Evolutionary conservation across 768 basidiomycete species (phyloP), one percentile per base, ranked within the genome.

Genomic region (Hydnum rufescens): DNA sequence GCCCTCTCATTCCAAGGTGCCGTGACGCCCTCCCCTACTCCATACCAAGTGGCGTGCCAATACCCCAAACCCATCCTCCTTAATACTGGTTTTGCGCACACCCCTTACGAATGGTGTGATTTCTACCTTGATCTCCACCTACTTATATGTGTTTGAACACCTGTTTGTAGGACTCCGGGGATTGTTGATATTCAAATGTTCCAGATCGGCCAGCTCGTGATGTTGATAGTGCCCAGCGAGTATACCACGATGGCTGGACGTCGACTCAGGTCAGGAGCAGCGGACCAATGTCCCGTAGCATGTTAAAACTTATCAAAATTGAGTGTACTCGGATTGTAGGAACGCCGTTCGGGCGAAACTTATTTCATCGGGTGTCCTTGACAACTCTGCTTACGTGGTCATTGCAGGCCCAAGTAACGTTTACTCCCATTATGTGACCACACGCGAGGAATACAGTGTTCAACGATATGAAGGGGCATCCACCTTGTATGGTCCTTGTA

Each of bases 381-480:
- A 75, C 36, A 63, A 74, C 46, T 71, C 80, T 57, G 81, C 80
- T 3, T 80, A 82, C 57, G 80, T 86, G 55, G 81, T 84, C 51
- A 65, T 84, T 52, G 78, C 80, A 13, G 84, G 82, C 13, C 84
- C 84, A n/a, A 82, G 81, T 3, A 86, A 85, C 57, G 78, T 80
- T 3, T 86, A 86, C 60, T 74, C 68, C 0, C 82, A 84, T 64
- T 43, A 55, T 18, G 23, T 39, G 50, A 67, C 81, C 1, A 84
- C 81, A 28, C 70, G 66, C 5, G 81, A 86, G 63, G 82, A 83
- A 63, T 85, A 82, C 61, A 64, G 70, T 23, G 65, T 81, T 13
- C 84, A 86, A 63, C 71, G 84, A 49, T 84, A 84, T 58, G 84
- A 86, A 64, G 84, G 82, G 49, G 82, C 80, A 0, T 84, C 82